phyloP scores from a whole-genome alignment of 352 stramenopile species.

The Saprolegnia parasitica region DNA sequence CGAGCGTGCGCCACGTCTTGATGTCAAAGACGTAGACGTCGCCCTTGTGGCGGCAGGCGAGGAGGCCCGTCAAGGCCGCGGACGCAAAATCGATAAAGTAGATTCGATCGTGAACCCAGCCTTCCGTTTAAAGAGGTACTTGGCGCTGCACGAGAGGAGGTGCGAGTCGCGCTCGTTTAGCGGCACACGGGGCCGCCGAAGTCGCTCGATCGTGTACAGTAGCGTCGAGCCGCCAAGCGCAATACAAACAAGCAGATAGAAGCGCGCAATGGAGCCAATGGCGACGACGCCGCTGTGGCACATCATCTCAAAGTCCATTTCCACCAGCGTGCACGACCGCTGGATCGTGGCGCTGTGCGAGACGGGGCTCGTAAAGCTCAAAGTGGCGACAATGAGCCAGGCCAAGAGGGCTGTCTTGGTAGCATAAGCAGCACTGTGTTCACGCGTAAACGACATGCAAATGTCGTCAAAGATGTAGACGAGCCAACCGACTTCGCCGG shows the following conservation, averaged over 20 bases:
- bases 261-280: neutral
- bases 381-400: neutral
- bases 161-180: neutral
- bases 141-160: slow-evolving; percentile 3
- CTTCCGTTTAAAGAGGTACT: neutral
- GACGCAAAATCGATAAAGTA: slow-evolving; percentile 19
- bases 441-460: neutral
- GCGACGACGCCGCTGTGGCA: neutral
- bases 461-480: slow-evolving; percentile 5
- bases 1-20: slow-evolving; percentile 19
- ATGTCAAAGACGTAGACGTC: slow-evolving; percentile 20
- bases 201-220: neutral
- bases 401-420: neutral
- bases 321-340: neutral
- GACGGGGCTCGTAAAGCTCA: neutral
- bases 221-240: neutral
- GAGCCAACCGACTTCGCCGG: neutral
- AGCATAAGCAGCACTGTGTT: neutral
- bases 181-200: too few species aligned
- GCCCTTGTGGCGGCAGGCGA: neutral
- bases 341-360: neutral
- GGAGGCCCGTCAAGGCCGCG: slow-evolving; percentile 13
- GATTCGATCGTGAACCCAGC: slow-evolving; percentile 6
- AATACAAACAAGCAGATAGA: neutral
- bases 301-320: slow-evolving; percentile 3